These are phyloP conservation scores for Colletotrichum lini DNA, from an alignment of 2,329 filamentous ascomycete species.

Conservation along the genomic window DNA sequence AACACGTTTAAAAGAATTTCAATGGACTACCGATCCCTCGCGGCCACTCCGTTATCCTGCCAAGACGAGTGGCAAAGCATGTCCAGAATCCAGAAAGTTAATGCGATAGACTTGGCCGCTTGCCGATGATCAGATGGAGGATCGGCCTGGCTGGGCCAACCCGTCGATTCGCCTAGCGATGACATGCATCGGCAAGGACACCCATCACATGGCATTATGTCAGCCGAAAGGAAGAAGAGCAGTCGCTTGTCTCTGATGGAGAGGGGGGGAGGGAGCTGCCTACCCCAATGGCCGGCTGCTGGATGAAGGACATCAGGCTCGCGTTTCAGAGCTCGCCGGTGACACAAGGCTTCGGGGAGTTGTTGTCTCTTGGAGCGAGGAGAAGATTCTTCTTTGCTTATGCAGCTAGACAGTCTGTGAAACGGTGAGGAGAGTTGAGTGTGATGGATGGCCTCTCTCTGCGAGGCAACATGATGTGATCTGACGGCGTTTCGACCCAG, in stretches of 20 bases:
- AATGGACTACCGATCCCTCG: not conserved
- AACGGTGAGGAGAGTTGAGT: not conserved
- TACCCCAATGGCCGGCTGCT: not conserved
- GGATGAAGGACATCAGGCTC: conserved; percentile 5
- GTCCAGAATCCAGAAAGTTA: not conserved
- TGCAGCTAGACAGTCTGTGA: not conserved
- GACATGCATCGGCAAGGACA: conserved; percentile 4
- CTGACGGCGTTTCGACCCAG: conserved; percentile 6
- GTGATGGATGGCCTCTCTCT: not conserved
- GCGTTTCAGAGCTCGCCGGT: conserved; percentile 30
- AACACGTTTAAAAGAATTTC: not conserved
- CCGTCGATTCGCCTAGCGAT: conserved; percentile 13
- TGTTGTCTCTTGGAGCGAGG: not conserved
- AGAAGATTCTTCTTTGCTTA: not conserved
- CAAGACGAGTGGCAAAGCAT: not conserved
- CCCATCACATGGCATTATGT: conserved; percentile 26
- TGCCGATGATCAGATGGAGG: conserved; percentile 38
- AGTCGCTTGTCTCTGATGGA: not conserved
- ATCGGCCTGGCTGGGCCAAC: not conserved
- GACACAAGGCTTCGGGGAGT: not conserved
- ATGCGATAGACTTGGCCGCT: conserved; percentile 7
- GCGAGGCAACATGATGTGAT: not conserved
- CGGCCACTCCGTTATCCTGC: not conserved
- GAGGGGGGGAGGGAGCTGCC: too few relatives aligned
- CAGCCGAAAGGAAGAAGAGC: conserved; percentile 4